A percentile compares a stretch with the other conserved stretches of the same genome.
Evolutionary conservation across 176 grass and related monocot genomes (phyloP).

Genomic region (Chloris gayana): DNA sequence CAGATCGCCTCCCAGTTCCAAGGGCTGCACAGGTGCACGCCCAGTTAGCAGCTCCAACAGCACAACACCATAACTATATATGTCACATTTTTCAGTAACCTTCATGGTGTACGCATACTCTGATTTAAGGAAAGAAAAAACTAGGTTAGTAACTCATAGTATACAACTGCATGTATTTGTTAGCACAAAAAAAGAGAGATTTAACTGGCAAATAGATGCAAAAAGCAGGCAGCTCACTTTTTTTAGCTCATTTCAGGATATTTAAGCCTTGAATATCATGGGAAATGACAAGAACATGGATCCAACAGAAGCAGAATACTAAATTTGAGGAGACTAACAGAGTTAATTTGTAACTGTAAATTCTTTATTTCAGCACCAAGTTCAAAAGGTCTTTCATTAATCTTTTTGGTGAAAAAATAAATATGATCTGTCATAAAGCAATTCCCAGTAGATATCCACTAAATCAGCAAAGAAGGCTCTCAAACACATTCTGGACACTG

Average conservation of each 20-base stretch:
- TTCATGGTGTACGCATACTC: constrained; percentile 99
- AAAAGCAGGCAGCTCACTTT: not conserved
- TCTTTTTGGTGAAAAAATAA: too few species aligned
- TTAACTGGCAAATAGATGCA: not conserved
- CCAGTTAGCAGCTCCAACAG: constrained; percentile 93
- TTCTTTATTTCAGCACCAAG: too few species aligned
- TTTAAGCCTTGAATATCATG: too few species aligned
- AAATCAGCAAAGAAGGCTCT: too few species aligned
- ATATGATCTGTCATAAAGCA: too few species aligned
- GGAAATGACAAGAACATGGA: too few species aligned
- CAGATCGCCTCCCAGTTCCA: constrained; percentile 90
- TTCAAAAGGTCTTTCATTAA: too few species aligned
- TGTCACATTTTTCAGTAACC: constrained; percentile 93
- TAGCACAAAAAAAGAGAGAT: not conserved
- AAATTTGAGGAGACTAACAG: not conserved
- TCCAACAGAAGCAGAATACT: too few species aligned
- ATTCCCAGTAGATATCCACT: too few species aligned
- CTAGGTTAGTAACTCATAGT: constrained; percentile 12
- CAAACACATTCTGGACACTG: too few species aligned
- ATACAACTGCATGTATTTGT: not conserved
- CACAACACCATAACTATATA: constrained; percentile 94
- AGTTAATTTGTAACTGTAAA: not conserved
- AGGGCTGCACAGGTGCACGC: constrained; percentile 77
- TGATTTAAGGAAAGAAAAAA: constrained; percentile 40
- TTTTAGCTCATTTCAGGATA: not conserved